A percentile compares a stretch with the other conserved stretches of the same genome.
These are phyloP conservation scores for Claviceps capensis DNA, from an alignment of 2,329 filamentous ascomycete species.

Conservation along the genomic window DNA sequence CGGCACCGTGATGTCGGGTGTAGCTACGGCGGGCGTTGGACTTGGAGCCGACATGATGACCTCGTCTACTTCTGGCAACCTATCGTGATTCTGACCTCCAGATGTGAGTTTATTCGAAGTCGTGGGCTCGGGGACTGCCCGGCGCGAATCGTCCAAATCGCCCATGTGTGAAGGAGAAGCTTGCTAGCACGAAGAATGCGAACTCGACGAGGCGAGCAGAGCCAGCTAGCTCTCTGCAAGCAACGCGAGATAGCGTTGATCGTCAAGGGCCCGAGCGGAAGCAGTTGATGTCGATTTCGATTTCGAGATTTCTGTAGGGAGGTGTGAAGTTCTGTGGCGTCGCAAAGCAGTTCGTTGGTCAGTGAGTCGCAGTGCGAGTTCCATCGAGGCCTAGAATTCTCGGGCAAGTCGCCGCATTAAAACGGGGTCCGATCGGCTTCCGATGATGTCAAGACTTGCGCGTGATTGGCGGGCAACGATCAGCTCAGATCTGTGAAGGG, in stretches of 20 bases:
- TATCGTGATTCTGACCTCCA: conserved; percentile 15
- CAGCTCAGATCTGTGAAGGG: neutral
- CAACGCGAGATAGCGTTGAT: neutral
- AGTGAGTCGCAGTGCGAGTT: neutral
- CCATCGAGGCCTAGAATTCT: conserved; percentile 3
- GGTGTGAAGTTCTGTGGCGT: neutral
- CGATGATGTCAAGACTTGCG: conserved; percentile 6
- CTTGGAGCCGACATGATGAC: conserved; percentile 15
- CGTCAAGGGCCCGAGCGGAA: too few species aligned
- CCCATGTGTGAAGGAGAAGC: neutral
- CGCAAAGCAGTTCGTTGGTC: neutral
- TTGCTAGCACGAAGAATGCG: neutral
- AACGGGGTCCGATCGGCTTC: neutral
- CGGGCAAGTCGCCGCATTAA: neutral
- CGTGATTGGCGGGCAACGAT: conserved; percentile 4
- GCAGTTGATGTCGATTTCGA: too few species aligned
- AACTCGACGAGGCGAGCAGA: neutral
- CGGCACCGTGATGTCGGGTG: conserved; percentile 57
- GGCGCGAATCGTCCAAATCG: neutral
- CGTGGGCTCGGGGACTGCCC: neutral
- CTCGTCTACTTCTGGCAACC: conserved; percentile 15
- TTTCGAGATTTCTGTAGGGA: neutral
- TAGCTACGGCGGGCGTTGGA: conserved; percentile 13
- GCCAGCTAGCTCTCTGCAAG: conserved; percentile 3
- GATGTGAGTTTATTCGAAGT: conserved; percentile 6